A percentile compares a stretch with the other conserved stretches of the same genome.
phyloP scores from a whole-genome alignment of 164 flowering plant species.

The Umbellularia californica region DNA sequence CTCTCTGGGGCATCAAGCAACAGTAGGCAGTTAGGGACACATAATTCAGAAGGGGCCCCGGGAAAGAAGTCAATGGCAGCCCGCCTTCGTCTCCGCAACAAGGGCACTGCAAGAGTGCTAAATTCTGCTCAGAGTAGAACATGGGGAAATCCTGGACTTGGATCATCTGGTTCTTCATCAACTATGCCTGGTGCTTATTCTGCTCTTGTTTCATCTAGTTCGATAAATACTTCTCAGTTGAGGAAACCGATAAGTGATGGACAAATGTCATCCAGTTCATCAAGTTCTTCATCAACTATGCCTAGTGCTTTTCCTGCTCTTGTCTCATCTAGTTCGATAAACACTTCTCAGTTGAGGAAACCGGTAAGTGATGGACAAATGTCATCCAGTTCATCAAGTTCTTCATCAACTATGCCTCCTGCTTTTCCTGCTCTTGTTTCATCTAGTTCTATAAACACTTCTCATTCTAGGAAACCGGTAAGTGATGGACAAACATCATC shows the following conservation, averaged over 20 bases:
- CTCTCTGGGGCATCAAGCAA: conserved; percentile 39
- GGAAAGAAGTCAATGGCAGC: conserved; percentile 64
- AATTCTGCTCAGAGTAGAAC: conserved; percentile 39
- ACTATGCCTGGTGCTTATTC: conserved; percentile 15
- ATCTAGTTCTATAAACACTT: conserved; percentile 15
- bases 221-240: conserved; percentile 12
- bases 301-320: conserved; percentile 9
- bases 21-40: conserved; percentile 31
- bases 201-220: conserved; percentile 7
- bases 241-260: conserved; percentile 17
- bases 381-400: conserved; percentile 26
- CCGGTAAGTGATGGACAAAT: conserved; percentile 19
- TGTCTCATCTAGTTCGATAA: conserved; percentile 8
- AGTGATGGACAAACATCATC: conserved; percentile 26
- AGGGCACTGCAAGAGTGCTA: conserved; percentile 25
- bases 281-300: conserved; percentile 25
- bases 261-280: conserved; percentile 29
- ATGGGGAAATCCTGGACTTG: conserved; percentile 16
- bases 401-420: conserved; percentile 18
- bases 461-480: conserved; percentile 7
- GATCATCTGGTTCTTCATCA: conserved; percentile 16
- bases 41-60: conserved; percentile 21
- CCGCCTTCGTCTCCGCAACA: conserved; percentile 47
- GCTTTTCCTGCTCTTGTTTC: conserved; percentile 3
- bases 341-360: conserved; percentile 13